Base-by-base conservation (phyloP, 164 flowering plant species). In the Kingdonia uniflora region DNA sequence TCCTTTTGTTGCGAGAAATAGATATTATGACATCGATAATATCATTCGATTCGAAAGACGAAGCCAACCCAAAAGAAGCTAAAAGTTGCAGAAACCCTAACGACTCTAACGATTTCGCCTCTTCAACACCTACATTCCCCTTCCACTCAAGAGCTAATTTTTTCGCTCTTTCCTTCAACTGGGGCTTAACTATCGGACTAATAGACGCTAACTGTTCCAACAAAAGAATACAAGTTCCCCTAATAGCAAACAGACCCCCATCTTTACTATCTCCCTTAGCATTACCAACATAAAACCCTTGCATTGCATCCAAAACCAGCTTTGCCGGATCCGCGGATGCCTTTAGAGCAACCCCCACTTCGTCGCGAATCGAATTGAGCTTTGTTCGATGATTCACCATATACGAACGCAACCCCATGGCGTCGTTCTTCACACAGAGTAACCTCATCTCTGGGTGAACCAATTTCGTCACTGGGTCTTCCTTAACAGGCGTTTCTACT, bases 61-160 rank as follows among this genome's bases (percentile, higher is more conserved):
- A 33, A 0, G 19, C 65, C 76, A 87, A 56, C 1, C 72, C 72
- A 59, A 61, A 87, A 0, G 74, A 57, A 16, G 71, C 80, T 42
- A 84, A 53, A 44, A 84, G 64, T 52, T 73, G 71, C 76, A 84
- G 65, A 54, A 79, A 72, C 5, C 71, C 80, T 37, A 78, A 54
- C 1, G 65, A 60, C 61, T 71, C 80, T 43, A 74, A 61, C 8
- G 63, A 57, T 20, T 59, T 66, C 66, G 13, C 55, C 69, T 64
- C 66, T 17, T 53, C 70, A 4, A 21, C 63, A n/a, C 26, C 67
- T 49, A 67, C 53, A 55, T 69, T 72, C 61, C 42, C 66, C 56
- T 65, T 81, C 91, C 92, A 84, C 40, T 73, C 80, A 46, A 57
- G 6, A 6, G 82, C 92, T 62, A 81, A 8, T 7, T 64, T 64